Evolutionary conservation across 257 asterid genomes (phyloP), one percentile per base, ranked within the genome.

Genomic region (Fraxinus excelsior): DNA sequence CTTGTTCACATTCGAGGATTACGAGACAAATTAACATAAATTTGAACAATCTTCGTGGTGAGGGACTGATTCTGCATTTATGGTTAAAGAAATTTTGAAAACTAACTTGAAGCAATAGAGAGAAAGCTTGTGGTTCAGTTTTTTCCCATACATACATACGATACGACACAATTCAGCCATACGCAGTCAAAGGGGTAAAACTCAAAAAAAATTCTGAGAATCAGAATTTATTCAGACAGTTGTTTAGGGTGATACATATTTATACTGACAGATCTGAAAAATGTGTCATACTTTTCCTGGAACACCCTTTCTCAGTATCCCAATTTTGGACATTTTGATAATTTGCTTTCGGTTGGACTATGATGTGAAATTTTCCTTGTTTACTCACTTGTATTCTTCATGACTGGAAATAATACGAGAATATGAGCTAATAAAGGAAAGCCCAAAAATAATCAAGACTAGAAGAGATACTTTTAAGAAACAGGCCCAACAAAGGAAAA

Each of bases 261-360:
- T 42, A 60, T 79, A 90, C 91, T 91, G 97, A 88, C 80, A 77
- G 64, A n/a, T 68, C 89, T 80, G 82, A 29, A 69, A 77, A 76
- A 46, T 80, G 9, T 80, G 85, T 44, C 85, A 75, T 60, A 2
- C 4, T 23, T 82, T 87, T 76, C 74, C 83, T 66, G 77, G 78
- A 76, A 44, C 70, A 23, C 85, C 74, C 79, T 60, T 40, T 11
- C 67, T 23, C 67, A 23, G 67, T 23, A 76, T 56, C 87, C 86
- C 77, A 73, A 80, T 31, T 73, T 70, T 80, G 84, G 37, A 80
- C 13, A 19, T 38, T 70, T 66, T 67, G 16, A 60, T 60, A 23
- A 7, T 23, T 60, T 23, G 32, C 16, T 21, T 58, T 58, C 66
- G 29, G 29, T 58, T 58, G 44, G 44, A 8, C 42, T 37, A 5